These are phyloP conservation scores for Strobilomyces dryophilus DNA, from an alignment of 768 basidiomycete genomes.

Conservation along the genomic window DNA sequence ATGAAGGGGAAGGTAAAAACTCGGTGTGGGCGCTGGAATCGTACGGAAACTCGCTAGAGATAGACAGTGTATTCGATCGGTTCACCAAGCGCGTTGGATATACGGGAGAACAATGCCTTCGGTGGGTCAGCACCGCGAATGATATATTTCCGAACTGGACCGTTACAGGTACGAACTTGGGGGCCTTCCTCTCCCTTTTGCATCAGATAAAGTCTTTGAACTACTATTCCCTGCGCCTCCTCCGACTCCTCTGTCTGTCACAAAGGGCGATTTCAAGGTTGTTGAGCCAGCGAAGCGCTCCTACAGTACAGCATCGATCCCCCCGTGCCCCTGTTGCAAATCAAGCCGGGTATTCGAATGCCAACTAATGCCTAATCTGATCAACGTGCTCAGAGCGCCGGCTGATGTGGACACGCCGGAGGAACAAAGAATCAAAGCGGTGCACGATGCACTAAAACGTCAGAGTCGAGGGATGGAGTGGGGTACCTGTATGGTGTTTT, in stretches of 20 bases:
- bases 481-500: slow-evolving; percentile 90
- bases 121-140: slow-evolving; percentile 42
- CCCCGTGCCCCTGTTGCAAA: slow-evolving; percentile 64
- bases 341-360: slow-evolving; percentile 79
- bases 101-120: slow-evolving; percentile 80
- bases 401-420: slow-evolving; percentile 38
- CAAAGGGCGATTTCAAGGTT: slow-evolving; percentile 60
- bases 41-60: slow-evolving; percentile 75
- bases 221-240: slow-evolving; percentile 65
- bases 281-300: slow-evolving; percentile 39
- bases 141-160: not conserved
- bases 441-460: slow-evolving; percentile 53
- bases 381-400: slow-evolving; percentile 59
- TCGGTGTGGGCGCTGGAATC: slow-evolving; percentile 62
- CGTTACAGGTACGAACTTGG: slow-evolving; percentile 76
- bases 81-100: slow-evolving; percentile 70
- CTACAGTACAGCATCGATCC: slow-evolving; percentile 54
- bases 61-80: slow-evolving; percentile 83
- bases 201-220: slow-evolving; percentile 70
- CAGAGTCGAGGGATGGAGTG: slow-evolving; percentile 79
- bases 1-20: slow-evolving; percentile 41
- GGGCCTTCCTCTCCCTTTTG: slow-evolving; percentile 80
- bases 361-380: slow-evolving; percentile 92
- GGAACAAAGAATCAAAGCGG: slow-evolving; percentile 61
- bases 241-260: slow-evolving; percentile 45